phyloP scores from a whole-genome alignment of 176 grass and related monocot genomes.

The Carex parvula region DNA sequence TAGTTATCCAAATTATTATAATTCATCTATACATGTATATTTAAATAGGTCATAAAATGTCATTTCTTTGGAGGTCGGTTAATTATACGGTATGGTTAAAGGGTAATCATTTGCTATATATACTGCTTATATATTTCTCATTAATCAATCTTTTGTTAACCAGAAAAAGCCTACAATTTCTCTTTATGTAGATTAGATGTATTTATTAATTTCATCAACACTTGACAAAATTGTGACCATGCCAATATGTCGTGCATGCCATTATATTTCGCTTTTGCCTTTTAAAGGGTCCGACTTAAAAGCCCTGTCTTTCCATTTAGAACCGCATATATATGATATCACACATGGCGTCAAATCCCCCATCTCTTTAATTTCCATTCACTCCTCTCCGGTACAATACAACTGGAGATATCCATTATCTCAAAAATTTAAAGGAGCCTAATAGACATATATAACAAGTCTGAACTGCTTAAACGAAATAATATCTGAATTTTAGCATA shows the following conservation, averaged over 20 bases:
- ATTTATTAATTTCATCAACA: not conserved
- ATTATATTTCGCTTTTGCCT: not conserved
- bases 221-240: not conserved
- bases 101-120: not conserved
- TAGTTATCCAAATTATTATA: too few species aligned
- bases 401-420: not conserved
- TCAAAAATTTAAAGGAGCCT: not conserved
- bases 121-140: not conserved
- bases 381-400: not conserved
- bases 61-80: too few species aligned
- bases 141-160: not conserved
- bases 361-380: not conserved
- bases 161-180: not conserved
- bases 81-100: not conserved
- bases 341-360: not conserved
- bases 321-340: not conserved
- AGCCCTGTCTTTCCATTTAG: conserved; percentile 19
- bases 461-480: not conserved
- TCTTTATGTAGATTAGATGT: conserved; percentile 10
- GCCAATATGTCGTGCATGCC: not conserved
- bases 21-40: too few species aligned
- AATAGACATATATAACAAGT: not conserved
- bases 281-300: not conserved
- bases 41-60: too few species aligned
- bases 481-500: too few species aligned